Conservation (phyloP, 371 early-diverging fungal species). For the Actinomucor elegans region DNA sequence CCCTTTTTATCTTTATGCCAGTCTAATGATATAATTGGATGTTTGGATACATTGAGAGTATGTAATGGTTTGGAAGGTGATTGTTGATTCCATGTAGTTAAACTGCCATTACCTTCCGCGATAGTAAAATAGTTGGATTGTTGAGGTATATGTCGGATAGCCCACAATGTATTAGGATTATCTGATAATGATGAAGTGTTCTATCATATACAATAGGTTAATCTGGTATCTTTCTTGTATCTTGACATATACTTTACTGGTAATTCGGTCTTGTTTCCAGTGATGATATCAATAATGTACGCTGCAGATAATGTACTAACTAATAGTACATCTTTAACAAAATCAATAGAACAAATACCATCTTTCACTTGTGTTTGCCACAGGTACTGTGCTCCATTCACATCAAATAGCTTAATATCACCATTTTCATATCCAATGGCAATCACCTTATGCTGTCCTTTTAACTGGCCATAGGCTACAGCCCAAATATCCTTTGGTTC, state of each 20-base stretch:
- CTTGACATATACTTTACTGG: slow-evolving; percentile 3
- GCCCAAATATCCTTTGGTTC: slow-evolving; percentile 73
- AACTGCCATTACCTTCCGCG: slow-evolving; percentile 64
- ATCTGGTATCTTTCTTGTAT: too few relatives aligned
- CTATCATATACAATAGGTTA: too few relatives aligned
- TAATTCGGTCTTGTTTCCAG: slow-evolving; percentile 12
- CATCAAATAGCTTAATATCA: slow-evolving; percentile 72
- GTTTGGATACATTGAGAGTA: slow-evolving; percentile 26
- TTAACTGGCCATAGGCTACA: slow-evolving; percentile 59
- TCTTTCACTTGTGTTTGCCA: slow-evolving; percentile 77
- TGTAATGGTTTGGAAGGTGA: slow-evolving; percentile 1
- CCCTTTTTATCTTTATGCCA: slow-evolving; percentile 56
- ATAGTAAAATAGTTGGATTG: slow-evolving; percentile 63
- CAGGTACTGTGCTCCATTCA: slow-evolving; percentile 55
- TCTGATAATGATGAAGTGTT: too few relatives aligned
- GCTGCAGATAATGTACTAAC: slow-evolving; percentile 21
- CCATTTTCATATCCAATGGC: slow-evolving; percentile 84
- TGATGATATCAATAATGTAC: slow-evolving; percentile 10
- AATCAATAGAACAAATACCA: slow-evolving; percentile 56
- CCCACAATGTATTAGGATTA: slow-evolving; percentile 75
- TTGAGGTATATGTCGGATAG: slow-evolving; percentile 70
- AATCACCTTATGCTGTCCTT: slow-evolving; percentile 27
- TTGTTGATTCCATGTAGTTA: slow-evolving; percentile 47
- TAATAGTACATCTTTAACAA: not conserved
- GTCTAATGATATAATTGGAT: slow-evolving; percentile 50